A percentile compares a stretch with the other conserved stretches of the same genome.
These are phyloP conservation scores for Monosporascus ibericus DNA, from an alignment of 2,329 filamentous ascomycete species.

Conservation along the genomic window DNA sequence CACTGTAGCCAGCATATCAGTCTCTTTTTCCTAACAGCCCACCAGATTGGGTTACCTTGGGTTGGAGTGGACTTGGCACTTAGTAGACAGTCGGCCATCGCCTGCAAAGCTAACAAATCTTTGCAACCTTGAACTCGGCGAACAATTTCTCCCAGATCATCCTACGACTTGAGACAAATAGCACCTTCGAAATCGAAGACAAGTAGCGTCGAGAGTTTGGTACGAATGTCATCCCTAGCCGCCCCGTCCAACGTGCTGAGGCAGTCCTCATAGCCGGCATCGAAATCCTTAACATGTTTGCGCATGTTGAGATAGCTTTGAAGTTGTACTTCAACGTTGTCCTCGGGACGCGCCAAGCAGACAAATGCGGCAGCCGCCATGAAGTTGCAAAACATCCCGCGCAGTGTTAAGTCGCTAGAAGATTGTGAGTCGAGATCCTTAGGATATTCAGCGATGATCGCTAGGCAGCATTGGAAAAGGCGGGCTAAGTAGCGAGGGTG, in stretches of 20 bases:
- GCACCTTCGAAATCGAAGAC: conserved; percentile 77
- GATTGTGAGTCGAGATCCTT: conserved; percentile 34
- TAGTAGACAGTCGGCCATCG: conserved; percentile 61
- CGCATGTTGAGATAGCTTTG: conserved; percentile 58
- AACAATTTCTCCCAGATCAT: conserved; percentile 57
- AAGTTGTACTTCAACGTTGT: conserved; percentile 43
- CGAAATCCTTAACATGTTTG: conserved; percentile 55
- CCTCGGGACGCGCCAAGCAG: conserved; percentile 45
- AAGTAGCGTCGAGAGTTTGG: conserved; percentile 61
- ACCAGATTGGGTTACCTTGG: conserved; percentile 33
- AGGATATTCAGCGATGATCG: conserved; percentile 47
- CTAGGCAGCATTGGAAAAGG: conserved; percentile 49
- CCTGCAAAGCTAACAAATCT: conserved; percentile 45
- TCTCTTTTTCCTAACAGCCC: not conserved
- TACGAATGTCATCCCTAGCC: conserved; percentile 44
- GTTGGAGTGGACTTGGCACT: conserved; percentile 43
- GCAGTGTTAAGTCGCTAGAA: conserved; percentile 46
- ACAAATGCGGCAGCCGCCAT: conserved; percentile 49
- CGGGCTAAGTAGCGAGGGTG: conserved; percentile 46
- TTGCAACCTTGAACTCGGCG: conserved; percentile 39
- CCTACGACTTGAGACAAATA: conserved; percentile 60
- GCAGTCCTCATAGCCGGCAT: conserved; percentile 35
- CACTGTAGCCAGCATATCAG: conserved; percentile 28
- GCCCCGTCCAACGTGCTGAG: conserved; percentile 34
- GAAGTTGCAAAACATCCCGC: conserved; percentile 66